Evolutionary conservation across 345 rosid genomes (phyloP), one percentile per base, ranked within the genome.

Genomic region (Brassica cretica): DNA sequence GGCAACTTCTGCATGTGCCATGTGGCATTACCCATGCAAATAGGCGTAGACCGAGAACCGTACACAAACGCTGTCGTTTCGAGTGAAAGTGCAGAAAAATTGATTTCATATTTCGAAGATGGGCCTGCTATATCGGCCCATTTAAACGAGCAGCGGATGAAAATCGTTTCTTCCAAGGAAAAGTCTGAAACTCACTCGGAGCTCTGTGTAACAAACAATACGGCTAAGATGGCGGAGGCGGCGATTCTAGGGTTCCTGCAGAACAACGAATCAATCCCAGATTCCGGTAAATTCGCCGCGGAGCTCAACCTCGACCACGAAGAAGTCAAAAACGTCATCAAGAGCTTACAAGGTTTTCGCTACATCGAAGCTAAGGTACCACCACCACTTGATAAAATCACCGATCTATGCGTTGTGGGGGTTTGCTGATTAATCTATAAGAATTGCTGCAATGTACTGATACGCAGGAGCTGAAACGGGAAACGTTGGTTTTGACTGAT

Each of bases 261-360:
- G 49, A 72, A 59, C 21, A 84, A 81, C 68, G 91, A 87, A 3
- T 84, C 78, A 78, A 90, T 94, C 76, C 15, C 83, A 0, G 92
- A 90, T 78, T 92, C 97, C 10, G 97, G 92, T 30, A 64, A 72
- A n/a, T 92, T 92, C 84, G 87, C 97, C 0, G 71, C 82, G 32
- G 86, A 85, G 46, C 80, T 33, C 4, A 86, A 83, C 15, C 80
- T 90, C 65, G 89, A 88, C 77, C 98, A 92, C 83, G 81, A 64
- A 65, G 96, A 88, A 7, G 84, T 89, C 33, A 87, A 87, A 76
- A 92, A 92, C 73, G 88, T 84, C 75, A 73, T 92, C 81, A 92
- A 90, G 86, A 92, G 98, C 80, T 92, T 94, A 64, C 86, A 82
- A 64, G 95, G 97, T 53, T 94, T 90, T 83, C 77, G 84, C 29